These are phyloP conservation scores for Daldinia decipiens DNA, from an alignment of 495 filamentous ascomycete genomes.

Conservation along the genomic window DNA sequence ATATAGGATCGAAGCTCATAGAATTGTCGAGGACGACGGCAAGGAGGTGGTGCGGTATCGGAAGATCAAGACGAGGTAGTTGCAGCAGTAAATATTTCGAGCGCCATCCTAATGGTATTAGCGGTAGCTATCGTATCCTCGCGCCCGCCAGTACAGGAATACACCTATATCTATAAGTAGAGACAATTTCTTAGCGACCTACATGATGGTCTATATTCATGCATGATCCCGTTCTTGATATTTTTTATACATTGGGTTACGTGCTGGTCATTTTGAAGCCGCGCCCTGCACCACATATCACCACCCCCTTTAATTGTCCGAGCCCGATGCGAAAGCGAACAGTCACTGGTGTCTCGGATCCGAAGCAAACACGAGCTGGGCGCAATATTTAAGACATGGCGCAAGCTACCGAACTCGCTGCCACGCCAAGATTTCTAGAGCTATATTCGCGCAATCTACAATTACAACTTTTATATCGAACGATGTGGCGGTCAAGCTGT, in stretches of 20 bases:
- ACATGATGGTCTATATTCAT: no score
- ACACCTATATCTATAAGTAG: no score
- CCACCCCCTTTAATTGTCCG: not conserved
- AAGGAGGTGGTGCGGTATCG: conserved; percentile 57
- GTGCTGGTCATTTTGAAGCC: no score
- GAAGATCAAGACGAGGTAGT: conserved; percentile 48
- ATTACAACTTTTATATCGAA: not conserved
- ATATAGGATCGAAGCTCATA: conserved; percentile 56
- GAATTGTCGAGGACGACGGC: conserved; percentile 52
- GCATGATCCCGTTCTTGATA: no score
- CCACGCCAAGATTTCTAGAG: not conserved
- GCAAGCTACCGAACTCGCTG: not conserved
- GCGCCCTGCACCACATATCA: not conserved
- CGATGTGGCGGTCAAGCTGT: not conserved
- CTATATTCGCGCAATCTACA: not conserved
- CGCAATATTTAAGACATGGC: not conserved
- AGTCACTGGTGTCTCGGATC: not conserved
- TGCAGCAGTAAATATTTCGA: not conserved
- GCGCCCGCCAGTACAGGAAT: no score
- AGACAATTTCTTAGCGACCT: no score
- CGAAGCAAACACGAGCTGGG: not conserved
- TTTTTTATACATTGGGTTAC: no score
- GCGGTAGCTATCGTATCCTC: no score
- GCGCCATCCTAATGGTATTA: not conserved
- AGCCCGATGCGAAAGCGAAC: not conserved